A percentile compares a stretch with the other conserved stretches of the same genome.
Conservation (phyloP, 179 eudicot genomes). For the Heliamphora pulchella region DNA sequence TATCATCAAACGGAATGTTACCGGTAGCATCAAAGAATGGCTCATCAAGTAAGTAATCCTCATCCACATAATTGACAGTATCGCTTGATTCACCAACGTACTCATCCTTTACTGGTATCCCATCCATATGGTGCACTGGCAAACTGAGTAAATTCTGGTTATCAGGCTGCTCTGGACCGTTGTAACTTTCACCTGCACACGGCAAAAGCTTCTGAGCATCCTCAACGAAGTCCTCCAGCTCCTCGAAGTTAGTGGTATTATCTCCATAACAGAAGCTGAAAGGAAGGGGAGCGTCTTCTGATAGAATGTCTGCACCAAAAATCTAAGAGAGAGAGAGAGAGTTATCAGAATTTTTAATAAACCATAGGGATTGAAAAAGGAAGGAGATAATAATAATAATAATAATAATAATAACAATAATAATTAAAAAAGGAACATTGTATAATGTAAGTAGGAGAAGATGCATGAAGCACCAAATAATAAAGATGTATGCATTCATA, state of each 20-base stretch:
- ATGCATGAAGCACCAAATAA: no score
- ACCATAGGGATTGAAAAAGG: not conserved
- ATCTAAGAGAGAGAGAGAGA: conserved; percentile 31
- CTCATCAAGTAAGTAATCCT: conserved; percentile 44
- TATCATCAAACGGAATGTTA: conserved; percentile 32
- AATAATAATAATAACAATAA: not conserved
- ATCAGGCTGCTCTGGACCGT: conserved; percentile 28
- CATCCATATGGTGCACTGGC: conserved; percentile 32
- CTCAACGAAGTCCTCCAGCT: conserved; percentile 24
- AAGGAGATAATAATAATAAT: not conserved
- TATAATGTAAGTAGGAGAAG: not conserved
- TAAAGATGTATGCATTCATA: no score
- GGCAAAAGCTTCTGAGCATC: conserved; percentile 24
- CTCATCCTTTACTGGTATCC: conserved; percentile 48
- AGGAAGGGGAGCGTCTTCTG: conserved; percentile 29
- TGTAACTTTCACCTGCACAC: conserved; percentile 26
- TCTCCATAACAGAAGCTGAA: conserved; percentile 30
- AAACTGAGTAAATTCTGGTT: conserved; percentile 34
- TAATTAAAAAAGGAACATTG: not conserved
- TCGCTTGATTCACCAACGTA: conserved; percentile 43
- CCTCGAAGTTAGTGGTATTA: conserved; percentile 27
- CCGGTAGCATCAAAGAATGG: conserved; percentile 34
- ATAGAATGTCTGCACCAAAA: conserved; percentile 34
- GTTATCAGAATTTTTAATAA: not conserved
- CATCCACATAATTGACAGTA: conserved; percentile 24